Base-by-base conservation (phyloP, 2,329 filamentous ascomycete genomes). In the Alternaria gansuensis region DNA sequence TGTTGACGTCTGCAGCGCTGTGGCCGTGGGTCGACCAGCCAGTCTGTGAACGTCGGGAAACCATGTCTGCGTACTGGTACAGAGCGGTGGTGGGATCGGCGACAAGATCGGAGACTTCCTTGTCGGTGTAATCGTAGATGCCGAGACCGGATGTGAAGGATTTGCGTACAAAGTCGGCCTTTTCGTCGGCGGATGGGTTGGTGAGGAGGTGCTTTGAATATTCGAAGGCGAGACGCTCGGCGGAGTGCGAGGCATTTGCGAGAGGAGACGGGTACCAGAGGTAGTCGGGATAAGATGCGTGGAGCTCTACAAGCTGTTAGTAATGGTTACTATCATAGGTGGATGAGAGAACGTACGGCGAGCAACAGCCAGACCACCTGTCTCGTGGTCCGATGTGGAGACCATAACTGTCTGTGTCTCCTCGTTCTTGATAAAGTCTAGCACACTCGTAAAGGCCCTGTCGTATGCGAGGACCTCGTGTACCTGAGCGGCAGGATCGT, bases 21-120 rank as follows among this genome's bases (percentile, higher is more conserved):
- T 99, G 95, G 28, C 95, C 95, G 76, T 97, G 94, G 0, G 93
- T 97, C 64, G 87, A 89, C 95, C 95, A 99, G 13, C 95, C 96
- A 41, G 97, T 87, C 73, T 96, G 92, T 1, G 93, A 91, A 60
- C 95, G 87, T 4, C 90, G 85, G 67, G 91, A 96, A 67, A 98
- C 87, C 82, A 99, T 94, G 71, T 92, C 88, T 0, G 93, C 88
- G 73, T 98, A 91, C 26, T 83, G 78, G 72, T 87, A 88, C 2
- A 85, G 80, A 3, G 88, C 83, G 3, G 79, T 77, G 1, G 81
- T 81, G 0, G 88, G 85, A 26, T 83, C 78, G 33, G 86, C 79
- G 24, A 91, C 82, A 31, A 97, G 82, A 5, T 78, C 76, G 24
- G 87, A 78, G 36, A 98, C 82, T 78, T 99, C 95, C 0, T 84